Evolutionary conservation across 1,284 basidiomycete genomes (phyloP).

Genomic region (Amylostereum areolatum): DNA sequence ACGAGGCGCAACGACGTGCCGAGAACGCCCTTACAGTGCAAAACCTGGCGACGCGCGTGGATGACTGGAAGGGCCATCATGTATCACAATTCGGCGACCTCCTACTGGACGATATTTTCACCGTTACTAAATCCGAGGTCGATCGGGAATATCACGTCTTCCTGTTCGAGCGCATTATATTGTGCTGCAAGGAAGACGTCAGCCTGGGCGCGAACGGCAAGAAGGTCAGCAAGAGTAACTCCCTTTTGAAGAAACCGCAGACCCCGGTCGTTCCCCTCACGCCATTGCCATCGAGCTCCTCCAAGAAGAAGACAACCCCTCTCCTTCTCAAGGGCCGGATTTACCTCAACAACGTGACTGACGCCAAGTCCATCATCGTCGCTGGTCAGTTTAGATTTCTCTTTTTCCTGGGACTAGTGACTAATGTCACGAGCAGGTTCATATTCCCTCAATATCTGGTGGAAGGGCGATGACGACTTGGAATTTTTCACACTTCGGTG

Average conservation of each 20-base stretch:
- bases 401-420: not conserved
- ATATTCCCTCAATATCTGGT: slow-evolving; percentile 82
- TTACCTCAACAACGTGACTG: slow-evolving; percentile 94
- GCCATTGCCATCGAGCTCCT: slow-evolving; percentile 40
- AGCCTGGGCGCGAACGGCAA: slow-evolving; percentile 45
- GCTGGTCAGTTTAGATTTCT: slow-evolving; percentile 42
- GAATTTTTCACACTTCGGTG: slow-evolving; percentile 95
- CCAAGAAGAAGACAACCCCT: slow-evolving; percentile 72
- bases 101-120: slow-evolving; percentile 91
- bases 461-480: slow-evolving; percentile 88
- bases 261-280: slow-evolving; percentile 34
- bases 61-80: slow-evolving; percentile 99
- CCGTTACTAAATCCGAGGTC: slow-evolving; percentile 93
- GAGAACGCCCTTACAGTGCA: slow-evolving; percentile 87
- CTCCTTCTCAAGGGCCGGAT: slow-evolving; percentile 95
- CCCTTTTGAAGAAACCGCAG: slow-evolving; percentile 69
- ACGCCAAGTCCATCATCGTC: slow-evolving; percentile 57
- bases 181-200: slow-evolving; percentile 91
- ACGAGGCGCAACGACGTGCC: slow-evolving; percentile 87
- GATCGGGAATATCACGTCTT: slow-evolving; percentile 99
- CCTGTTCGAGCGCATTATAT: slow-evolving; percentile 97
- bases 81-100: slow-evolving; percentile 91
- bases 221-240: slow-evolving; percentile 68
- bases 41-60: slow-evolving; percentile 85
- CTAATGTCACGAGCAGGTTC: slow-evolving; percentile 24